Evolutionary conservation across 2,329 filamentous ascomycete species (phyloP), one percentile per base, ranked within the genome.

Genomic region (Chrysoporthe austroafricana): DNA sequence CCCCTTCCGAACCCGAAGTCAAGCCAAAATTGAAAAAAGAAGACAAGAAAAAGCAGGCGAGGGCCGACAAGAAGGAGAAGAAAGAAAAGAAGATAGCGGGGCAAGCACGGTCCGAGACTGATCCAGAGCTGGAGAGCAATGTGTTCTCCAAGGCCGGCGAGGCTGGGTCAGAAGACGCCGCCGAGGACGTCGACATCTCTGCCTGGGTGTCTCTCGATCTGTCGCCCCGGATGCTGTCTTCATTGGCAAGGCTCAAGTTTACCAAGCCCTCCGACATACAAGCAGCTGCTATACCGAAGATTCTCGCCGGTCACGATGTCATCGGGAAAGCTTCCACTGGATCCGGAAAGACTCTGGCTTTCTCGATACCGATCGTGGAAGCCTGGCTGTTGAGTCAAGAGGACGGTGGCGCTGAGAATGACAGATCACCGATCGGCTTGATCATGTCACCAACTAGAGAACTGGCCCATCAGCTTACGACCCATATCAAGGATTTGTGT

Each of bases 271-370:
- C 94, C 0, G 80, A 86, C 0, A 97, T 99, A 67, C 96, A 99
- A 77, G 80, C 84, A 26, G 84, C 88, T 44, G 84, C 92, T 0
- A 97, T 99, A 73, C 94, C 96, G 0, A 86, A 92, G 64, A 92
- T 97, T 58, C 77, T 95, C 26, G 87, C 88, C 6, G 95, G 95
- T 0, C 91, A 92, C 76, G 95, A 99, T 78, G 91, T 98, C 18
- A 91, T 99, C 71, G 96, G 96, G 54, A 99, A 99, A 80, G 96
- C 96, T 1, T 91, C 95, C 13, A 99, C 96, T 0, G 96, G 96
- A 72, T 98, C 96, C 16, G 96, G 96, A 73, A 99, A 99, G 80
- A 99, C 96, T 0, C 82, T 99, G 57, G 95, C 96, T 0, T 99
- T 97, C 78, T 93, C 91, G 1, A 94, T 99, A 70, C 96, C 96